A percentile compares a stretch with the other conserved stretches of the same genome.
Conservation (phyloP, 352 stramenopile species). For the Phytophthora lateralis region DNA sequence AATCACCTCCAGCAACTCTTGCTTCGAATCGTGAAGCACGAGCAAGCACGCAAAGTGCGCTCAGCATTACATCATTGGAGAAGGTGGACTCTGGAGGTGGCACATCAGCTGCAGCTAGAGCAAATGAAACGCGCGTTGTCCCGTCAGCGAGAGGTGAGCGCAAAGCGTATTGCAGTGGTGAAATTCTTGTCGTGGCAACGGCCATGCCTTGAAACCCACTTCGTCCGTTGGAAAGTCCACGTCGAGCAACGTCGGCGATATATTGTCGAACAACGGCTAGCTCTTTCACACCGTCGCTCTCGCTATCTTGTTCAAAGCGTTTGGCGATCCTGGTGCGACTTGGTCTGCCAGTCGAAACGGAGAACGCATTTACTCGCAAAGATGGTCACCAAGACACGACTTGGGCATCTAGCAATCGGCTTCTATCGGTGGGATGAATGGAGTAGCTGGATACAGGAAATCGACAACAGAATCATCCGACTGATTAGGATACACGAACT, state of each 20-base stretch:
- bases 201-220: constrained; percentile 31
- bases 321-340: constrained; percentile 16
- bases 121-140: constrained; percentile 8
- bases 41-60: constrained; percentile 10
- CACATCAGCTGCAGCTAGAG: constrained; percentile 15
- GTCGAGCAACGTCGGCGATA: constrained; percentile 22
- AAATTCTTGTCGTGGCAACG: constrained; percentile 38
- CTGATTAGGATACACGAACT: constrained; percentile 21
- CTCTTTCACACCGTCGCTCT: neutral
- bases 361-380: constrained; percentile 10
- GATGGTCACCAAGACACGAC: constrained; percentile 1
- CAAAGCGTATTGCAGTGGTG: constrained; percentile 26
- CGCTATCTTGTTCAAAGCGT: constrained; percentile 11
- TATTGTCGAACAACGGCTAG: constrained; percentile 10
- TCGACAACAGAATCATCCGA: constrained; percentile 7
- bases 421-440: constrained; percentile 22
- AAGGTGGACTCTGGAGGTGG: constrained; percentile 9
- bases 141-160: constrained; percentile 14
- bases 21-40: constrained; percentile 8
- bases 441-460: constrained; percentile 9
- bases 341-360: constrained; percentile 12
- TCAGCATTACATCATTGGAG: constrained; percentile 17
- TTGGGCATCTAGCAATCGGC: constrained; percentile 5
- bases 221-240: constrained; percentile 29
- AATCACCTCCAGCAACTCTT: constrained; percentile 1